Evolutionary conservation across 768 basidiomycete genomes (phyloP).

Genomic region (Boletus sensibilis): DNA sequence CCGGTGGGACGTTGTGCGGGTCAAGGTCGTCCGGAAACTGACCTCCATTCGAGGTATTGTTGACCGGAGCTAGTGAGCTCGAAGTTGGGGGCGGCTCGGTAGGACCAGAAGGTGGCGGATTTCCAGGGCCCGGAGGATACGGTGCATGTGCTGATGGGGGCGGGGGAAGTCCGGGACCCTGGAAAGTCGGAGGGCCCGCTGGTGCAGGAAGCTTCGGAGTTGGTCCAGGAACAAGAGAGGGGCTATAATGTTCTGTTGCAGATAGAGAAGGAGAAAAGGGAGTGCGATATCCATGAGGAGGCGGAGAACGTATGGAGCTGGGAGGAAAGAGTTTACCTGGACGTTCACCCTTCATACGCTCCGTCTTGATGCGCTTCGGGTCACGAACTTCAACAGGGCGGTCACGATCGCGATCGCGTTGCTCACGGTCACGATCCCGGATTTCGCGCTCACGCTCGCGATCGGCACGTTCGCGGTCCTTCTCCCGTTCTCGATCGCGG

Average conservation of each 20-base stretch:
- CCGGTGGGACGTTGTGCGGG: conserved; percentile 33
- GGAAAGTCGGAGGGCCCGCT: conserved; percentile 31
- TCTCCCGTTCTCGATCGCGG: conserved; percentile 42
- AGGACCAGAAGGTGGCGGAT: conserved; percentile 32
- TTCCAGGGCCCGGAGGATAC: conserved; percentile 33
- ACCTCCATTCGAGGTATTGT: conserved; percentile 27
- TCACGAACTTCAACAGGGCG: conserved; percentile 50
- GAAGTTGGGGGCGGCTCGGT: conserved; percentile 25
- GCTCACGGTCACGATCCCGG: conserved; percentile 36
- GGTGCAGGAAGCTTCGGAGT: conserved; percentile 37
- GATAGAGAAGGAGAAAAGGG: conserved; percentile 26
- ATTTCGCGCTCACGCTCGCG: conserved; percentile 40
- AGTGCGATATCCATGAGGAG: conserved; percentile 34
- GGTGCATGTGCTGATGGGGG: conserved; percentile 33
- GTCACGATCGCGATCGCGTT: conserved; percentile 47
- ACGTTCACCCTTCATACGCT: conserved; percentile 46
- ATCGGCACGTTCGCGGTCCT: conserved; percentile 39
- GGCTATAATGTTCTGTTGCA: conserved; percentile 36
- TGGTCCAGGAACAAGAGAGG: conserved; percentile 38
- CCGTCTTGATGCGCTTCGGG: conserved; percentile 58
- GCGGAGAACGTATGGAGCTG: conserved; percentile 28
- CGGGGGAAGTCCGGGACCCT: conserved; percentile 38
- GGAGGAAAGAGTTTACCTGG: conserved; percentile 37
- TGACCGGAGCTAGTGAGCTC: conserved; percentile 26
- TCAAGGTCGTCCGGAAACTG: conserved; percentile 38